phyloP scores from a whole-genome alignment of 2,329 filamentous ascomycete genomes.

The Onygenales sp. region DNA sequence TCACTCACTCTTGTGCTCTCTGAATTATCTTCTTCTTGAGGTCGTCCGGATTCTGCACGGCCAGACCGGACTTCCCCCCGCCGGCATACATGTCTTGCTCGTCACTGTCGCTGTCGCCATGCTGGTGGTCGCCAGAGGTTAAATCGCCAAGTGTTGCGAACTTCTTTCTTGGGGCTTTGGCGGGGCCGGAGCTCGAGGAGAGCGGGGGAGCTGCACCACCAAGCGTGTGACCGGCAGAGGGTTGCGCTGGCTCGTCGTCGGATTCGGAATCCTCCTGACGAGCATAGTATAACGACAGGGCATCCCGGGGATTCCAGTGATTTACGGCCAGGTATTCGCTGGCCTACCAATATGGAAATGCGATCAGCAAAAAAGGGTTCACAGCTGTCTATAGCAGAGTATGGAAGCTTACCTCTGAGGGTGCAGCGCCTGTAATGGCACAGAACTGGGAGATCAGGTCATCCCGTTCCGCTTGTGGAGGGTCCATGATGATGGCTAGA shows the following conservation, averaged over 20 bases:
- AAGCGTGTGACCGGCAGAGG: constrained; percentile 23
- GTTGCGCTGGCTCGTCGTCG: constrained; percentile 13
- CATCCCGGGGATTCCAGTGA: constrained; percentile 57
- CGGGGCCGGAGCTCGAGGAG: constrained; percentile 21
- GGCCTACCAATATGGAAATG: constrained; percentile 42
- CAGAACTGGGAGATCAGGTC: constrained; percentile 44
- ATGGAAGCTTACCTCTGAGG: constrained; percentile 36
- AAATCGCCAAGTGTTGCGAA: constrained; percentile 41
- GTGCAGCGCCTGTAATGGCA: constrained; percentile 44
- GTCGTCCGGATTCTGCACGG: constrained; percentile 55
- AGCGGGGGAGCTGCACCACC: constrained; percentile 22
- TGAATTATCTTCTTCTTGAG: constrained; percentile 42
- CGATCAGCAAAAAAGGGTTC: constrained; percentile 1
- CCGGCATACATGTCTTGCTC: constrained; percentile 54
- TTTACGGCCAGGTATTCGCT: constrained; percentile 55
- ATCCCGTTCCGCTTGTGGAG: constrained; percentile 28
- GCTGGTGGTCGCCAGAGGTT: constrained; percentile 24
- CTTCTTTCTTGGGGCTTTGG: constrained; percentile 31
- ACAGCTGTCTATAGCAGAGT: neutral
- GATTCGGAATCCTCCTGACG: constrained; percentile 30
- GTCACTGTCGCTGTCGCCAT: constrained; percentile 42
- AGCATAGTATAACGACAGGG: constrained; percentile 53
- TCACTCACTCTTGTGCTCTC: constrained; percentile 26
- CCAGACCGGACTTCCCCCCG: constrained; percentile 59
- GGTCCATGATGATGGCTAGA: constrained; percentile 21